Percentiles rank a stretch among this genome's conserved stretches.
Evolutionary conservation across 2,329 filamentous ascomycete genomes (phyloP).

Genomic region (Fusarium tricinctum): DNA sequence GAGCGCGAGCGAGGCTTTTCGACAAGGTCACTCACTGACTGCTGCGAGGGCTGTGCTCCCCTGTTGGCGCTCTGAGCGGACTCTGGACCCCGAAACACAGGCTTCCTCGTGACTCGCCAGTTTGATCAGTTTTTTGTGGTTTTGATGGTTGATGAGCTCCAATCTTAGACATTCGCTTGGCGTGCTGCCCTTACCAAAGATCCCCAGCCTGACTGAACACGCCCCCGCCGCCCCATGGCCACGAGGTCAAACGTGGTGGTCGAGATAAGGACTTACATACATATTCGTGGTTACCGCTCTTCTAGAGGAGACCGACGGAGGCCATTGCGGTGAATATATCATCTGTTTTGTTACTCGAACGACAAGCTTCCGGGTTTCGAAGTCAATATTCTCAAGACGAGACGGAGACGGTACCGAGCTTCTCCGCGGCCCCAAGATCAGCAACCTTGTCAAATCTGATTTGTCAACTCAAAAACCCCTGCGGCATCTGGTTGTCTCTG

Average conservation of each 20-base stretch:
- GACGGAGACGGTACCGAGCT: constrained; percentile 27
- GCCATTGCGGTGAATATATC: background rate
- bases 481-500: constrained; percentile 24
- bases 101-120: constrained; percentile 41
- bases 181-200: constrained; percentile 27
- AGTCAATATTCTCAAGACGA: constrained; percentile 13
- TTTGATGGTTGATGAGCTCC: constrained; percentile 31
- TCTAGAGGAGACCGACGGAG: constrained; percentile 2
- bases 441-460: constrained; percentile 38
- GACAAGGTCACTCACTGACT: constrained; percentile 17
- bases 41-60: constrained; percentile 32
- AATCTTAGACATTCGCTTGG: constrained; percentile 44
- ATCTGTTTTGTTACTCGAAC: constrained; percentile 10
- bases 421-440: constrained; percentile 45
- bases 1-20: constrained; percentile 28
- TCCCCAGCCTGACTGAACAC: constrained; percentile 26
- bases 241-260: constrained; percentile 26
- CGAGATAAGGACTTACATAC: constrained; percentile 37
- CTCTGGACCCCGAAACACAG: constrained; percentile 33
- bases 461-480: constrained; percentile 32
- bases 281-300: constrained; percentile 38
- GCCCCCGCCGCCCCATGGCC: constrained; percentile 26
- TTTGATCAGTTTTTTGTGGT: constrained; percentile 33
- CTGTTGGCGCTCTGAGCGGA: constrained; percentile 32
- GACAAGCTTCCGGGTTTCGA: constrained; percentile 2